Evolutionary conservation across 78 protist species (phyloP).

Genomic region (Goniomonas avonlea): DNA sequence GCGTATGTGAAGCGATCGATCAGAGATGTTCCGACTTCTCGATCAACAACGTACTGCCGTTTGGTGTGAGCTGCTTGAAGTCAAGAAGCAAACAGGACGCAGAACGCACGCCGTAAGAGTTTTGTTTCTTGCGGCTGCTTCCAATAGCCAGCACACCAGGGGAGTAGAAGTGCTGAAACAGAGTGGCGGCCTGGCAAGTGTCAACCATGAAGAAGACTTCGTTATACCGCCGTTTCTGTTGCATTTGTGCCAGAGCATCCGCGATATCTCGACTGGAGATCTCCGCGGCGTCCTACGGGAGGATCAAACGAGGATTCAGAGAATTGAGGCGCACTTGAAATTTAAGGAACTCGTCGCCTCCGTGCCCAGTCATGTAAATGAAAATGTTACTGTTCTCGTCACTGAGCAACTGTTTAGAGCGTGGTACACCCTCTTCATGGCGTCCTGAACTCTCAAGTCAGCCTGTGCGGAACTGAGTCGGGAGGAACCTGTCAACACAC

Average conservation of each 20-base stretch:
- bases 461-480: neutral
- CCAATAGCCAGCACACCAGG: neutral
- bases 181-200: slow-evolving; percentile 89
- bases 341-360: slow-evolving; percentile 92
- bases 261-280: slow-evolving; percentile 68
- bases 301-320: neutral
- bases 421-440: slow-evolving; percentile 66
- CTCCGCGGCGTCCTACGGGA: slow-evolving; percentile 79
- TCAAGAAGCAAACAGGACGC: neutral
- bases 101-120: slow-evolving; percentile 19
- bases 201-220: slow-evolving; percentile 33
- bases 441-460: slow-evolving; percentile 7
- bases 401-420: slow-evolving; percentile 62
- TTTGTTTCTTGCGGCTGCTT: neutral
- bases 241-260: slow-evolving; percentile 81
- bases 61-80: too few species aligned
- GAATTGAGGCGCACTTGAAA: slow-evolving; percentile 49
- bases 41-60: slow-evolving; percentile 57
- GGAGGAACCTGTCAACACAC: slow-evolving; percentile 69
- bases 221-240: slow-evolving; percentile 13
- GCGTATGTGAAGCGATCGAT: slow-evolving; percentile 77
- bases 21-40: slow-evolving; percentile 60
- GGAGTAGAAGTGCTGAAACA: slow-evolving; percentile 28
- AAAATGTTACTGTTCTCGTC: slow-evolving; percentile 72
- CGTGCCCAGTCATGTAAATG: slow-evolving; percentile 87